phyloP scores from a whole-genome alignment of 352 stramenopile species.

The Globisporangium viniferum region DNA sequence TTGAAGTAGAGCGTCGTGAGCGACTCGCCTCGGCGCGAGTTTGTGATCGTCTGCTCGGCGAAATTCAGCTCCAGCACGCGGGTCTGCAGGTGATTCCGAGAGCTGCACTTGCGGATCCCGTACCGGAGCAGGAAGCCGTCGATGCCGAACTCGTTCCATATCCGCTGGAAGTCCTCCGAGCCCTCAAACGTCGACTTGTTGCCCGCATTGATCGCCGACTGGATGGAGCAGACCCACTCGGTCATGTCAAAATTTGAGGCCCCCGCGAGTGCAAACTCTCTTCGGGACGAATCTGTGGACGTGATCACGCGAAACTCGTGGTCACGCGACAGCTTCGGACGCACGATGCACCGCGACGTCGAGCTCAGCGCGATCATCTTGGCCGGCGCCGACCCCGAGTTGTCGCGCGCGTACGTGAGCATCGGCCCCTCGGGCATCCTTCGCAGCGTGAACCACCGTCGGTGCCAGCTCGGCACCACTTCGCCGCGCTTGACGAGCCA shows the following conservation, averaged over 20 bases:
- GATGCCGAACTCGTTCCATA: conserved; percentile 81
- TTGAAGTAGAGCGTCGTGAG: conserved; percentile 76
- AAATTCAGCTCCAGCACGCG: conserved; percentile 86
- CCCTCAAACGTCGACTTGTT: conserved; percentile 77
- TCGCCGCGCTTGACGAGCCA: conserved; percentile 80
- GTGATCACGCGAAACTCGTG: conserved; percentile 79
- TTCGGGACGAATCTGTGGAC: conserved; percentile 60
- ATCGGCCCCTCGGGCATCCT: conserved; percentile 73
- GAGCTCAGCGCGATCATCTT: conserved; percentile 80
- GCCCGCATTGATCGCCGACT: conserved; percentile 76
- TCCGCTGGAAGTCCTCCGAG: conserved; percentile 54
- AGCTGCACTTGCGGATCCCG: conserved; percentile 77
- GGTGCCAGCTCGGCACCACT: conserved; percentile 75
- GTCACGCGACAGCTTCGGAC: conserved; percentile 54
- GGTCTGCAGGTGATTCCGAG: conserved; percentile 76
- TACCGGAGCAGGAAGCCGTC: conserved; percentile 82
- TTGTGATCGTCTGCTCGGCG: conserved; percentile 79
- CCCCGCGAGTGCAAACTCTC: conserved; percentile 62
- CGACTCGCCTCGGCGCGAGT: conserved; percentile 73
- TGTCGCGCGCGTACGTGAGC: conserved; percentile 77
- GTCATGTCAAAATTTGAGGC: conserved; percentile 79
- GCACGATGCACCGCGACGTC: conserved; percentile 65
- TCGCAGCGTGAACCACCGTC: conserved; percentile 78
- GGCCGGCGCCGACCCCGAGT: conserved; percentile 33
- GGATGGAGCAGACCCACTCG: conserved; percentile 78